Conservation (phyloP, 805 yeast genomes). For the Suhomyces sp. region DNA sequence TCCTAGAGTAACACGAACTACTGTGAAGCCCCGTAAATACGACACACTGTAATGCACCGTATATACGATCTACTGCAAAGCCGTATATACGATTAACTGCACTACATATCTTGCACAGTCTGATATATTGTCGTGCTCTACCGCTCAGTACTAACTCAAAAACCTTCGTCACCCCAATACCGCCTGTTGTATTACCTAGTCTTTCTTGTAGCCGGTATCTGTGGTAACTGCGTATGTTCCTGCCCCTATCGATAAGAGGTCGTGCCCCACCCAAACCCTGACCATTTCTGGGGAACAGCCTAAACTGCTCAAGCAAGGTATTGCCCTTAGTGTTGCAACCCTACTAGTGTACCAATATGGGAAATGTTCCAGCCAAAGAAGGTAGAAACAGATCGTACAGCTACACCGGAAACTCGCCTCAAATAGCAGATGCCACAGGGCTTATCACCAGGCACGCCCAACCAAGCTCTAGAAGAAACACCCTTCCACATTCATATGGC, state of each 20-base stretch:
- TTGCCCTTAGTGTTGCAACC: not conserved
- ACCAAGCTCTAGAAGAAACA: conserved; percentile 16
- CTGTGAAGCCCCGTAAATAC: too few relatives aligned
- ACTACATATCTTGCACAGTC: not conserved
- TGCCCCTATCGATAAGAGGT: conserved; percentile 1
- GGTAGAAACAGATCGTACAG: conserved; percentile 26
- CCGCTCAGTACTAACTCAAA: not conserved
- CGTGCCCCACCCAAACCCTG: conserved; percentile 1
- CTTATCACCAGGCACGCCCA: conserved; percentile 5
- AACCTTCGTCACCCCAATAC: not conserved
- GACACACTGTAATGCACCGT: too few relatives aligned
- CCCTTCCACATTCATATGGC: conserved; percentile 15
- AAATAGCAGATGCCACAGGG: conserved; percentile 6
- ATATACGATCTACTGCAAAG: not conserved
- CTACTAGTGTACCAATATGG: conserved; percentile 24
- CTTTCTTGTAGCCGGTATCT: not conserved
- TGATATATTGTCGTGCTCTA: too few relatives aligned
- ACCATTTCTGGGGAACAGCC: conserved; percentile 1
- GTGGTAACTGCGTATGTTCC: not conserved
- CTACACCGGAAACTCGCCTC: conserved; percentile 8
- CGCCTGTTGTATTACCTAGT: not conserved
- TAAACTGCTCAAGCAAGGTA: not conserved
- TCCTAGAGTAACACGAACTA: too few relatives aligned
- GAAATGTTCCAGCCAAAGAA: conserved; percentile 45
- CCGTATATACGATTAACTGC: not conserved